Evolutionary conservation across 2,329 filamentous ascomycete genomes (phyloP).

Genomic region (Monosporascus sp.): DNA sequence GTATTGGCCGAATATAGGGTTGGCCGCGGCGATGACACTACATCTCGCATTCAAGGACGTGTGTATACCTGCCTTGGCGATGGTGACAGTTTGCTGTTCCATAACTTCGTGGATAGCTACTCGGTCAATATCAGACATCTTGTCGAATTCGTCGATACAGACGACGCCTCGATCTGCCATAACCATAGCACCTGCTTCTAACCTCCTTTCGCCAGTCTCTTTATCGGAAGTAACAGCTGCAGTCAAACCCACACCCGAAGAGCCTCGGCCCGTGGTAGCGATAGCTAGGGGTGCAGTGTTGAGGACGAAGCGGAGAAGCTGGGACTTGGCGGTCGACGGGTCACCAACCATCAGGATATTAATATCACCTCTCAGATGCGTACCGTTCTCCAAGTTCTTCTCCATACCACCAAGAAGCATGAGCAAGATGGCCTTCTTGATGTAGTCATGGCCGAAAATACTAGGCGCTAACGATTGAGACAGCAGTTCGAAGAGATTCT

Average conservation of each 20-base stretch:
- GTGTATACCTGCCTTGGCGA: conserved; percentile 97
- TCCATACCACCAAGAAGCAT: conserved; percentile 95
- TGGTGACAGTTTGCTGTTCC: conserved; percentile 99
- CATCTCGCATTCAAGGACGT: conserved; percentile 95
- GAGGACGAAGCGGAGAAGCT: conserved; percentile 90
- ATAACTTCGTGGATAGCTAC: conserved; percentile 99
- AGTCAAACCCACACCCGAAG: conserved; percentile 94
- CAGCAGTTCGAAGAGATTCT: conserved; percentile 84
- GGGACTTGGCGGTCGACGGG: conserved; percentile 97
- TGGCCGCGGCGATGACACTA: conserved; percentile 92
- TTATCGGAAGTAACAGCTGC: conserved; percentile 96
- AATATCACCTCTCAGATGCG: conserved; percentile 95
- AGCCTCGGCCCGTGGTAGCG: conserved; percentile 92
- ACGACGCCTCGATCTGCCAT: conserved; percentile 95
- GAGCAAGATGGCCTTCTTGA: conserved; percentile 94
- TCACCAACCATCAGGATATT: conserved; percentile 99
- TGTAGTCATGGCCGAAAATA: conserved; percentile 94
- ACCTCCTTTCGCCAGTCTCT: conserved; percentile 88
- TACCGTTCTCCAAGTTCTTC: conserved; percentile 97
- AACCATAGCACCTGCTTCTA: conserved; percentile 98
- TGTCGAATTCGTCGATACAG: conserved; percentile 99
- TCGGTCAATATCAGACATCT: conserved; percentile 97
- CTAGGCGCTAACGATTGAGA: conserved; percentile 93
- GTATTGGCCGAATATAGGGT: conserved; percentile 97
- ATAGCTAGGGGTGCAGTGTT: conserved; percentile 96